Conservation (phyloP, 805 yeast species). For the Wickerhamomyces mucosus region DNA sequence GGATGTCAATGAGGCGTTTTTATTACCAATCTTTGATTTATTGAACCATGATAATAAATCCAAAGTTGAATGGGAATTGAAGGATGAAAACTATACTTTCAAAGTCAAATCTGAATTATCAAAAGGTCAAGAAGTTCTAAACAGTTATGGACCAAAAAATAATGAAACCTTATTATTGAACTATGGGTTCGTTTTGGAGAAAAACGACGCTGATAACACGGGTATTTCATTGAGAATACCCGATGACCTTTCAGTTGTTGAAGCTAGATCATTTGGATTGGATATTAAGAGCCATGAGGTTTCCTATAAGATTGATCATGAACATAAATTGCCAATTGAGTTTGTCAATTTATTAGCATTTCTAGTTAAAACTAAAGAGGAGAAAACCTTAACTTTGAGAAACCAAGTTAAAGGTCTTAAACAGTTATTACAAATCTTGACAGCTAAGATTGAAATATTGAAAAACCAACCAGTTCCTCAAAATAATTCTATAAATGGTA, state of each 20-base stretch:
- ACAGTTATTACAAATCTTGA: conserved; percentile 41
- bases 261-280: conserved; percentile 28
- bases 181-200: conserved; percentile 65
- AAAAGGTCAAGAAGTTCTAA: conserved; percentile 46
- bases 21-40: conserved; percentile 71
- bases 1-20: conserved; percentile 49
- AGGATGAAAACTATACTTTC: conserved; percentile 29
- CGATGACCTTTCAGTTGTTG: conserved; percentile 14
- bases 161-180: conserved; percentile 75
- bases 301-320: conserved; percentile 28
- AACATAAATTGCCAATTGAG: conserved; percentile 30
- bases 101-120: conserved; percentile 24
- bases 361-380: conserved; percentile 41
- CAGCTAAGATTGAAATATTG: conserved; percentile 35
- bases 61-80: conserved; percentile 52
- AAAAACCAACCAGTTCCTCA: conserved; percentile 23
- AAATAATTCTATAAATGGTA: conserved; percentile 13
- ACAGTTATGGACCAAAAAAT: conserved; percentile 83
- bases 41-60: conserved; percentile 61
- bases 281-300: conserved; percentile 31
- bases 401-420: conserved; percentile 53
- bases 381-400: conserved; percentile 37
- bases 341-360: conserved; percentile 45
- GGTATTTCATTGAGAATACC: conserved; percentile 52
- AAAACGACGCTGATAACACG: conserved; percentile 48